Conservation (phyloP, 495 filamentous ascomycete species). For the Barbatosphaeria neglecta region DNA sequence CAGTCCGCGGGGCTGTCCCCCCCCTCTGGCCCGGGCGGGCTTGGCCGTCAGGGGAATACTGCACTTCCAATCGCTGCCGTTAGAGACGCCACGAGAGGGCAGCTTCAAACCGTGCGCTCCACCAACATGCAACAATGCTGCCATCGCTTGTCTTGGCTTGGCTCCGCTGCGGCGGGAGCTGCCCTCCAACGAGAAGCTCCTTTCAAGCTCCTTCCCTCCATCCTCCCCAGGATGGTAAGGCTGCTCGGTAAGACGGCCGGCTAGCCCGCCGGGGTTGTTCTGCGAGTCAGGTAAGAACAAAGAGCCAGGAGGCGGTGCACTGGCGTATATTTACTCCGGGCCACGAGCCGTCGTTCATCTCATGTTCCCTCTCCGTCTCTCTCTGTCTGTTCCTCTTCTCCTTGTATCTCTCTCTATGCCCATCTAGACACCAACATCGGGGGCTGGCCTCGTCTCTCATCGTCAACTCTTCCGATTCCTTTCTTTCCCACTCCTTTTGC, state of each 20-base stretch:
- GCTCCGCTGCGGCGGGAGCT: no score
- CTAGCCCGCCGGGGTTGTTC: no score
- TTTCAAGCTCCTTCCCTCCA: no score
- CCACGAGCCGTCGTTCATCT: not conserved
- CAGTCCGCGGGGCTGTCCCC: not conserved
- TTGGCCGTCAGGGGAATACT: no score
- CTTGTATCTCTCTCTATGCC: slow-evolving; percentile 3
- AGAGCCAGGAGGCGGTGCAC: not conserved
- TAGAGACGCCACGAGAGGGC: not conserved
- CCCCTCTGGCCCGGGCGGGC: no score
- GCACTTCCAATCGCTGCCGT: not conserved
- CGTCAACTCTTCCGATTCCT: slow-evolving; percentile 11
- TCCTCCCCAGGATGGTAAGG: not conserved
- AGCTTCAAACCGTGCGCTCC: slow-evolving; percentile 4
- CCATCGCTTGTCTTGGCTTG: slow-evolving; percentile 16
- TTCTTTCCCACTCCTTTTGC: slow-evolving; percentile 11
- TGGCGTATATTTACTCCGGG: no score
- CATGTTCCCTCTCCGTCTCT: not conserved
- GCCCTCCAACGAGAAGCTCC: no score
- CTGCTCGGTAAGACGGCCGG: no score
- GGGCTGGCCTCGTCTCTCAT: slow-evolving; percentile 8
- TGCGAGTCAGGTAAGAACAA: no score
- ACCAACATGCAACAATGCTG: slow-evolving; percentile 17
- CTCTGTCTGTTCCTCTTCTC: not conserved
- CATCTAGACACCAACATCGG: slow-evolving; percentile 2